Evolutionary conservation across 208 protist species (phyloP).

Genomic region (Kentomonas sorsogonicus): DNA sequence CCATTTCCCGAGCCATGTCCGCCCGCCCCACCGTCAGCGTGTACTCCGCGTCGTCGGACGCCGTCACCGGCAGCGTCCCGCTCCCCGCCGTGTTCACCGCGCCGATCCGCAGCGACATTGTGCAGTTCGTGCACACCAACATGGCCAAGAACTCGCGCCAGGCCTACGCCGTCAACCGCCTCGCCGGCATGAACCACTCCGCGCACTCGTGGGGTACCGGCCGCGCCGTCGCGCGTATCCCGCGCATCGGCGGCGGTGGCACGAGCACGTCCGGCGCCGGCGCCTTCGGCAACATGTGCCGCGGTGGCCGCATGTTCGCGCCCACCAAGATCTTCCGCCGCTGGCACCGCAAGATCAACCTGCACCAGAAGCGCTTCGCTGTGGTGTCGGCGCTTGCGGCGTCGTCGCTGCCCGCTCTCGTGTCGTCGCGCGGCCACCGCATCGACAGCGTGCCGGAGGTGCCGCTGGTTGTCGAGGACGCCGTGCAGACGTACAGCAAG

Average conservation of each 20-base stretch:
- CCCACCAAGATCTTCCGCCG: slow-evolving; percentile 97
- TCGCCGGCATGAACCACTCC: slow-evolving; percentile 95
- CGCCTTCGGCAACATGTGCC: slow-evolving; percentile 99
- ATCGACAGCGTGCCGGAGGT: slow-evolving; percentile 94
- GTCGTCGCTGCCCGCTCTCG: slow-evolving; percentile 93
- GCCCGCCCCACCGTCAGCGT: slow-evolving; percentile 83
- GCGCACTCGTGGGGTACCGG: slow-evolving; percentile 99
- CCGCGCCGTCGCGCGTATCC: slow-evolving; percentile 99
- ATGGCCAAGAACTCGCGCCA: slow-evolving; percentile 75
- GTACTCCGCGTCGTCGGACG: slow-evolving; percentile 77
- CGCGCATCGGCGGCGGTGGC: slow-evolving; percentile 97
- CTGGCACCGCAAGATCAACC: slow-evolving; percentile 97
- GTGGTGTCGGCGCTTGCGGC: slow-evolving; percentile 97
- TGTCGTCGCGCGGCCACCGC: slow-evolving; percentile 98
- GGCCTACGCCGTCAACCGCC: slow-evolving; percentile 93
- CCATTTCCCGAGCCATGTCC: no score
- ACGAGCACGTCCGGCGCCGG: slow-evolving; percentile 97
- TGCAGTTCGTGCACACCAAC: slow-evolving; percentile 95
- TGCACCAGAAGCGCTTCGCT: slow-evolving; percentile 96
- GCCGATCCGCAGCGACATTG: slow-evolving; percentile 80
- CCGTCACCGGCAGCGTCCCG: slow-evolving; percentile 63
- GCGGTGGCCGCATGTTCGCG: slow-evolving; percentile 98
- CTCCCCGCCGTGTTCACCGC: slow-evolving; percentile 83
- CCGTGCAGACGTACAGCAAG: slow-evolving; percentile 89
- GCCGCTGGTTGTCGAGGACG: slow-evolving; percentile 95